Evolutionary conservation across 1,284 basidiomycete species (phyloP).

Genomic region (Pterula multifida): DNA sequence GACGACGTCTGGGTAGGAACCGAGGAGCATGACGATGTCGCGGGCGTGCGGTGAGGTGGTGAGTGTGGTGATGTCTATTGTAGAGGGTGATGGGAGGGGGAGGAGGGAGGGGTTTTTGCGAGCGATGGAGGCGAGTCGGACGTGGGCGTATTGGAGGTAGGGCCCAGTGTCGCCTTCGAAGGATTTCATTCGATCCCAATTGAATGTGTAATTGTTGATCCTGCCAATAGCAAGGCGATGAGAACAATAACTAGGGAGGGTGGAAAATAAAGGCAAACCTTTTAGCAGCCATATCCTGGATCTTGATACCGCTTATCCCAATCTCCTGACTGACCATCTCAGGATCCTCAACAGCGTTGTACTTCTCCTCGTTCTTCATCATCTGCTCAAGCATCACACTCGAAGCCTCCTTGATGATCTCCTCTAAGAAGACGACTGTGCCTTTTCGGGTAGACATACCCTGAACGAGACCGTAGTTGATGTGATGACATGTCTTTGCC

Average conservation of each 20-base stretch:
- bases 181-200: conserved; percentile 90
- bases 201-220: conserved; percentile 94
- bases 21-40: conserved; percentile 81
- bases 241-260: not conserved
- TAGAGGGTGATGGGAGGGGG: conserved; percentile 56
- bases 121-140: conserved; percentile 85
- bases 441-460: conserved; percentile 98
- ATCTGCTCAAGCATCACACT: conserved; percentile 96
- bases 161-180: conserved; percentile 97
- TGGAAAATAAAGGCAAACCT: conserved; percentile 35
- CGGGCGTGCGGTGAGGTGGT: conserved; percentile 65
- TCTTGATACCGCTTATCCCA: conserved; percentile 94
- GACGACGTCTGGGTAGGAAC: conserved; percentile 86
- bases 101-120: conserved; percentile 89
- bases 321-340: conserved; percentile 75
- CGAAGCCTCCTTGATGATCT: conserved; percentile 88
- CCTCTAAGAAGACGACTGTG: conserved; percentile 91
- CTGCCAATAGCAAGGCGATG: conserved; percentile 26
- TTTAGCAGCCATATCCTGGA: conserved; percentile 96
- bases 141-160: conserved; percentile 95
- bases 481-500: conserved; percentile 74
- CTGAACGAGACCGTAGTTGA: conserved; percentile 88
- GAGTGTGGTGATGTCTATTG: conserved; percentile 65
- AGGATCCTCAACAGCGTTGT: conserved; percentile 82
- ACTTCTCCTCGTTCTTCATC: conserved; percentile 91